Conservation (phyloP, 371 early-diverging fungal genomes). For the Mucor indicus region DNA sequence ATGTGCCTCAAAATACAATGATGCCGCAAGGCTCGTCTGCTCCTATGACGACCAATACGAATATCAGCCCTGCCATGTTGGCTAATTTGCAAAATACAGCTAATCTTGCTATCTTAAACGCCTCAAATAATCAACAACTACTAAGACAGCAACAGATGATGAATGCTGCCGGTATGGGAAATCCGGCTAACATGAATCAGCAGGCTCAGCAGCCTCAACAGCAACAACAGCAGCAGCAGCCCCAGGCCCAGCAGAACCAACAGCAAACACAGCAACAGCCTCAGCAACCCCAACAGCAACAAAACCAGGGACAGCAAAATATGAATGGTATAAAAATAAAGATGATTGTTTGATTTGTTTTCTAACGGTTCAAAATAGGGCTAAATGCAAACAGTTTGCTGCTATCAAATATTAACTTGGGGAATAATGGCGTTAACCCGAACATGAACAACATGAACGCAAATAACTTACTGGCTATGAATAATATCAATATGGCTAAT, state of each 20-base stretch:
- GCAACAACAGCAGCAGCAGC: constrained; percentile 20
- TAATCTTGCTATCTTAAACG: constrained; percentile 17
- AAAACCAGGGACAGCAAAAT: constrained; percentile 16
- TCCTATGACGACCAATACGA: constrained; percentile 12
- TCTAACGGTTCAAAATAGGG: too few species aligned
- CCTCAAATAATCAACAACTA: constrained; percentile 13
- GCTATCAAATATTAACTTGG: constrained; percentile 40
- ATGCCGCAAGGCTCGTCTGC: constrained; percentile 8
- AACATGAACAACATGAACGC: constrained; percentile 13
- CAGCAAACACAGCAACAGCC: constrained; percentile 21
- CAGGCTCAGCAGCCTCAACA: constrained; percentile 22
- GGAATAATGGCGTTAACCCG: constrained; percentile 15
- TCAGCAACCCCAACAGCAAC: constrained; percentile 1
- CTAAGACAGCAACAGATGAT: constrained; percentile 30
- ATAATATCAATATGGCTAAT: constrained; percentile 20
- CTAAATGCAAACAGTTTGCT: constrained; percentile 40
- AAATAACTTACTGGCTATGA: constrained; percentile 22
- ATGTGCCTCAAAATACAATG: constrained; percentile 3
- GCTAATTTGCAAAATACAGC: constrained; percentile 23
- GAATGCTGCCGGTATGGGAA: constrained; percentile 18
- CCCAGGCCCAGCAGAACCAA: constrained; percentile 9
- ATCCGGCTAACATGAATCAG: constrained; percentile 4
- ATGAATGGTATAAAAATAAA: constrained; percentile 27
- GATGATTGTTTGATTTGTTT: too few species aligned
- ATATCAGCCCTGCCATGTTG: constrained; percentile 19